Percentiles rank a stretch among this genome's conserved stretches.
Conservation (phyloP, 805 yeast species). For the Saturnispora mendoncae region DNA sequence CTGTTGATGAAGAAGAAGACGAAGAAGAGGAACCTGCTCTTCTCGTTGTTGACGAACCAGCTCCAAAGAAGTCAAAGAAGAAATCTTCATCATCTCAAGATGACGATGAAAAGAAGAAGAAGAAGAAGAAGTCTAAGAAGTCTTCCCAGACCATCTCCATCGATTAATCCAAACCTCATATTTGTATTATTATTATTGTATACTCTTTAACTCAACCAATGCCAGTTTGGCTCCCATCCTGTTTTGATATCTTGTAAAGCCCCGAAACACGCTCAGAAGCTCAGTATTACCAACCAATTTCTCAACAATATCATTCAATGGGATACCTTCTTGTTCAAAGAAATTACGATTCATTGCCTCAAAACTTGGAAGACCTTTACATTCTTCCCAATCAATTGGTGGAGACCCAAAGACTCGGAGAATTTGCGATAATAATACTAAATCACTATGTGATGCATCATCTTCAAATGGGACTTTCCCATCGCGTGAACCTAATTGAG, state of each 20-base stretch:
- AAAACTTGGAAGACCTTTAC: slow-evolving; percentile 31
- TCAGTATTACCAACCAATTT: slow-evolving; percentile 15
- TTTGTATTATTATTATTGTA: background rate
- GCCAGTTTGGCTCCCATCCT: slow-evolving; percentile 28
- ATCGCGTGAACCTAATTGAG: slow-evolving; percentile 38
- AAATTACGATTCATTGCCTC: slow-evolving; percentile 26
- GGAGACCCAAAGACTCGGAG: slow-evolving; percentile 61
- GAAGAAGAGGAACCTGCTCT: background rate
- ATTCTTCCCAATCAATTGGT: slow-evolving; percentile 36
- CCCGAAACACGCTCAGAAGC: slow-evolving; percentile 27
- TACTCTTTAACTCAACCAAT: background rate
- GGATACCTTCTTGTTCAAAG: slow-evolving; percentile 17
- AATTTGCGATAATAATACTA: slow-evolving; percentile 47
- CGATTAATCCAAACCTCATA: background rate
- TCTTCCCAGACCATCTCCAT: slow-evolving; percentile 1
- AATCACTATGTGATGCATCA: slow-evolving; percentile 43
- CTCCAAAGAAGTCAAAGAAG: slow-evolving; percentile 2
- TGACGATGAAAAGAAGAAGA: slow-evolving; percentile 27
- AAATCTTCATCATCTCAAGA: slow-evolving; percentile 2
- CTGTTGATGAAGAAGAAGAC: background rate
- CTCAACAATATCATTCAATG: slow-evolving; percentile 29
- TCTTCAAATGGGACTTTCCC: slow-evolving; percentile 31
- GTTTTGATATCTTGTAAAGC: slow-evolving; percentile 37
- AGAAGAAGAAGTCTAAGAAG: slow-evolving; percentile 43
- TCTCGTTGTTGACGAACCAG: background rate